Evolutionary conservation across 768 basidiomycete species (phyloP).

Genomic region (Termitomyces sp.): DNA sequence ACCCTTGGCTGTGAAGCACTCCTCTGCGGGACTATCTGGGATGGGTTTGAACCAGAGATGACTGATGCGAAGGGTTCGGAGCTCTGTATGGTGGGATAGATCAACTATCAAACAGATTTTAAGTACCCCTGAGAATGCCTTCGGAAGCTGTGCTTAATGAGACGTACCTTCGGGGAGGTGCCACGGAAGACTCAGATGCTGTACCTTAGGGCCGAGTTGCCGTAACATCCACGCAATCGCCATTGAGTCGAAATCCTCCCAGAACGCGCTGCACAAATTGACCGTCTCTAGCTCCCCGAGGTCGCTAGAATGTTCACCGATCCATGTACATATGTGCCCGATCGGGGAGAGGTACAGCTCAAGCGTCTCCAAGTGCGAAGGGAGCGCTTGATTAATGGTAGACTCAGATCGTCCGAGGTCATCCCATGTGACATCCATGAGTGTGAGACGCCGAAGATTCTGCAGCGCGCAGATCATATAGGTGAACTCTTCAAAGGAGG

Average conservation of each 20-base stretch:
- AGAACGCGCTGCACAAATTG: slow-evolving; percentile 15
- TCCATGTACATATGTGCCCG: slow-evolving; percentile 15
- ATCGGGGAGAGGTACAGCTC: slow-evolving; percentile 17
- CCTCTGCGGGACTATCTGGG: slow-evolving; percentile 9
- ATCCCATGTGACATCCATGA: slow-evolving; percentile 20
- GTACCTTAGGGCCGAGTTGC: slow-evolving; percentile 16
- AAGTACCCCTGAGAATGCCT: neutral
- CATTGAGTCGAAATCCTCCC: slow-evolving; percentile 16
- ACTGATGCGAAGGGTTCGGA: slow-evolving; percentile 17
- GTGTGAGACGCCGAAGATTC: slow-evolving; percentile 13
- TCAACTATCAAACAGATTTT: slow-evolving; percentile 10
- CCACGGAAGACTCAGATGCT: slow-evolving; percentile 19
- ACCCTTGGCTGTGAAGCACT: slow-evolving; percentile 12
- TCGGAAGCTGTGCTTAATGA: neutral
- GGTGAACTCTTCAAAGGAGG: slow-evolving; percentile 15
- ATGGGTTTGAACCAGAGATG: slow-evolving; percentile 17
- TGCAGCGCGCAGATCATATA: slow-evolving; percentile 17
- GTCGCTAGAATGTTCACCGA: slow-evolving; percentile 11
- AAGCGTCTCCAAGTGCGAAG: slow-evolving; percentile 14
- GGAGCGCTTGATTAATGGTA: slow-evolving; percentile 2
- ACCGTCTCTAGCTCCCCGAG: slow-evolving; percentile 11
- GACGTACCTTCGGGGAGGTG: slow-evolving; percentile 20
- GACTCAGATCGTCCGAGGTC: slow-evolving; percentile 9
- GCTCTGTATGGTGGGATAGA: slow-evolving; percentile 14
- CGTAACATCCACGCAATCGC: slow-evolving; percentile 19